Evolutionary conservation across 257 asterid genomes (phyloP).

Genomic region (Scutellaria barbata): DNA sequence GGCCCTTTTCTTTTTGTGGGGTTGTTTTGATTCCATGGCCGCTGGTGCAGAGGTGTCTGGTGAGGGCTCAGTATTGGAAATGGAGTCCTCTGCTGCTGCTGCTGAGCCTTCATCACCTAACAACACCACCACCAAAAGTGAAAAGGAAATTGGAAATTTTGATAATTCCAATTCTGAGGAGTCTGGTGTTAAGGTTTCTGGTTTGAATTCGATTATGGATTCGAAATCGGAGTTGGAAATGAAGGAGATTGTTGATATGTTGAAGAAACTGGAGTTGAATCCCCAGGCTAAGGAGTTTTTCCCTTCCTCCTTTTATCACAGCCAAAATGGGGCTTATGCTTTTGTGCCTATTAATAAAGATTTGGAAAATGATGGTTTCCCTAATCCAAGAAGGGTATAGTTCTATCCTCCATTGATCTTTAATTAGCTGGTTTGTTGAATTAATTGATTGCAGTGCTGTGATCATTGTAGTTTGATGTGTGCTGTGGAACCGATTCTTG

Average conservation of each 20-base stretch:
- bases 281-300: conserved; percentile 88
- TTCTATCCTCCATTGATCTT: conserved; percentile 21
- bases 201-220: conserved; percentile 43
- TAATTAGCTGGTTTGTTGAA: conserved; percentile 1
- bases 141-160: conserved; percentile 32
- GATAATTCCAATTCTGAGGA: conserved; percentile 44
- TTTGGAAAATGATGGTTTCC: conserved; percentile 56
- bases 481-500: conserved; percentile 18
- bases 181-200: conserved; percentile 57
- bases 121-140: conserved; percentile 30
- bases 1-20: conserved; percentile 34
- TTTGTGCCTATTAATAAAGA: conserved; percentile 51
- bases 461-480: conserved; percentile 18
- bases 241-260: conserved; percentile 64
- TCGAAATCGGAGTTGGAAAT: conserved; percentile 66
- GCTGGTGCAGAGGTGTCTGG: conserved; percentile 76
- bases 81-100: conserved; percentile 50
- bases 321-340: conserved; percentile 47
- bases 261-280: conserved; percentile 77
- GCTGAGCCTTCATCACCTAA: conserved; percentile 52
- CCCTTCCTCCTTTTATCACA: conserved; percentile 67
- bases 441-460: conserved; percentile 7
- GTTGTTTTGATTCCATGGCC: conserved; percentile 61
- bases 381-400: conserved; percentile 68
- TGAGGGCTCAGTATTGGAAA: conserved; percentile 59